Percentiles rank a stretch among this genome's conserved stretches.
Evolutionary conservation across 768 basidiomycete genomes (phyloP).

Genomic region (Exidia glandulosa): DNA sequence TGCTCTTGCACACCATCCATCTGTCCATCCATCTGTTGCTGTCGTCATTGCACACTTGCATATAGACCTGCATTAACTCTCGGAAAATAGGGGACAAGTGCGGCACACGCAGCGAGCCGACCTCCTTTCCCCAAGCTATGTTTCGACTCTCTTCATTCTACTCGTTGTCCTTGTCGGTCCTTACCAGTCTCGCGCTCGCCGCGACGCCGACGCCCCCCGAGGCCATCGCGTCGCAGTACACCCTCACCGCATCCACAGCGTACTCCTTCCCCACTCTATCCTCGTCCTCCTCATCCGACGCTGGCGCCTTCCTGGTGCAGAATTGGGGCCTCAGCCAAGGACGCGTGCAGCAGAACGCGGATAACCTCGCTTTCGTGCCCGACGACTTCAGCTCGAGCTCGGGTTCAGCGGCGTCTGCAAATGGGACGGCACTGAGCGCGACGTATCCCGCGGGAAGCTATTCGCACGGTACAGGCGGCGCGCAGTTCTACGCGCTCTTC

Average conservation of each 20-base stretch:
- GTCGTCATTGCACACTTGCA: neutral
- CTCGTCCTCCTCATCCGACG: slow-evolving; percentile 33
- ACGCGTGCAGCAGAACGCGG: slow-evolving; percentile 44
- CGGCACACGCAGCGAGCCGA: neutral
- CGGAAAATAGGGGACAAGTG: neutral
- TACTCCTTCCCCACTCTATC: slow-evolving; percentile 59
- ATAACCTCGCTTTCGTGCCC: slow-evolving; percentile 48
- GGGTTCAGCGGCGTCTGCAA: slow-evolving; percentile 5
- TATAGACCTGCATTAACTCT: neutral
- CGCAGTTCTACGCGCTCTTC: slow-evolving; percentile 60
- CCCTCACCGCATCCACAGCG: slow-evolving; percentile 47
- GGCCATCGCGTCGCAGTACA: slow-evolving; percentile 37
- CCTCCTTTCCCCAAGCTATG: neutral
- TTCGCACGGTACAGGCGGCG: slow-evolving; percentile 48
- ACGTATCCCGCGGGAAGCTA: slow-evolving; percentile 55
- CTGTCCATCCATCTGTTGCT: neutral
- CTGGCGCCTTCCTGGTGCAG: slow-evolving; percentile 39
- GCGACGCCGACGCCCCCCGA: neutral
- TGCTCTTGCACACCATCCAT: neutral
- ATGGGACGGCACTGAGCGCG: slow-evolving; percentile 38
- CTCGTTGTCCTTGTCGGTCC: neutral
- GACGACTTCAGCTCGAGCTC: slow-evolving; percentile 41
- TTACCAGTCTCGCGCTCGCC: neutral
- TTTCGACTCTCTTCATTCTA: neutral
- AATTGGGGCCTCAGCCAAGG: slow-evolving; percentile 54